These are phyloP conservation scores for Dentipellis fragilis DNA, from an alignment of 768 basidiomycete genomes.

Conservation along the genomic window DNA sequence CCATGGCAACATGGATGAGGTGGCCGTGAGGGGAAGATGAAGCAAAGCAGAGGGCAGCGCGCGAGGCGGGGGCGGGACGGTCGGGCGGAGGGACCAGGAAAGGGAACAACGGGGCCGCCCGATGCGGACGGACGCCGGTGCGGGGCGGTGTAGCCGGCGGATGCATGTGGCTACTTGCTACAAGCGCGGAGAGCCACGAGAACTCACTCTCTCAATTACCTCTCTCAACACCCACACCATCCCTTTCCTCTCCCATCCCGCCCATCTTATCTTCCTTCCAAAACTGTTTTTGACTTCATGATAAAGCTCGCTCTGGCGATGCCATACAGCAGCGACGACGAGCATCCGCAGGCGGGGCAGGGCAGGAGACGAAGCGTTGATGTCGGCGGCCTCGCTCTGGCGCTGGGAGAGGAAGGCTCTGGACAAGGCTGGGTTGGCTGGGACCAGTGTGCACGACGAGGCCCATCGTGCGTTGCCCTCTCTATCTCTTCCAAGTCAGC, in stretches of 20 bases:
- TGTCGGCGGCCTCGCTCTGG: slow-evolving; percentile 79
- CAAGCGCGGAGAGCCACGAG: too few species aligned
- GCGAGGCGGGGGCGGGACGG: too few species aligned
- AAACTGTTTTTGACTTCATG: too few species aligned
- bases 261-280: too few species aligned
- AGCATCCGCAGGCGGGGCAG: slow-evolving; percentile 3
- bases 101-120: too few species aligned
- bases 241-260: neutral
- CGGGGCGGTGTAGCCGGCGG: too few species aligned
- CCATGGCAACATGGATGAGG: too few species aligned
- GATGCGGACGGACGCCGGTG: too few species aligned
- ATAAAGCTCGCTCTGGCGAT: neutral
- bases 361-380: slow-evolving; percentile 71
- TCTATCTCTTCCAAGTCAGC: slow-evolving; percentile 2
- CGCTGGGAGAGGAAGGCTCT: slow-evolving; percentile 48
- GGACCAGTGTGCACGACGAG: slow-evolving; percentile 37
- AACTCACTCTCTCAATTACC: neutral
- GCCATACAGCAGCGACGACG: neutral
- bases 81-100: too few species aligned
- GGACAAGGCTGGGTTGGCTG: slow-evolving; percentile 67
- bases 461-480: slow-evolving; percentile 34
- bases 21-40: too few species aligned
- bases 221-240: neutral
- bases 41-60: too few species aligned
- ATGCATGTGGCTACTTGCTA: too few species aligned